Conservation (phyloP, 2,329 filamentous ascomycete genomes). For the Pseudogymnoascus sp. region DNA sequence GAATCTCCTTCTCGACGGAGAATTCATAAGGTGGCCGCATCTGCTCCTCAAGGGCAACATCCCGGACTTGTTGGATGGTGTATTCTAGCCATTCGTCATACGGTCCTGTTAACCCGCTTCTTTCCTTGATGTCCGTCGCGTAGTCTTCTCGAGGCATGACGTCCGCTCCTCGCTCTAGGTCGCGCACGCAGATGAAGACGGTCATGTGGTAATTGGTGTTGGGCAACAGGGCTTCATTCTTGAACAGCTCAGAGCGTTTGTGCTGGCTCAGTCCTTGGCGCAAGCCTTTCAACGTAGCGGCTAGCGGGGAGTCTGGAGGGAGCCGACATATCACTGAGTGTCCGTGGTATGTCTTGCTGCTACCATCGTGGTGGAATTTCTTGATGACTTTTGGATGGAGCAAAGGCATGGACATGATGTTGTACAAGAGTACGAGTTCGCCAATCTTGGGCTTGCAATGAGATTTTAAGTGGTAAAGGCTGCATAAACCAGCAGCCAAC, state of each 20-base stretch:
- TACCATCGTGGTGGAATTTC: background rate
- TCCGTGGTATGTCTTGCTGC: background rate
- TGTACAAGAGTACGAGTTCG: background rate
- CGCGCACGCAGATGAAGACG: background rate
- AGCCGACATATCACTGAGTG: background rate
- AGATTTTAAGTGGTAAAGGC: background rate
- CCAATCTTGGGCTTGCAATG: background rate
- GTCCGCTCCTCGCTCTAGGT: background rate
- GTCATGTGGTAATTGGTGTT: background rate
- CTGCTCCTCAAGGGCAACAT: background rate
- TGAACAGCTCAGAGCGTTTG: background rate
- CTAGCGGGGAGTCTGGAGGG: background rate
- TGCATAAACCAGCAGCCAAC: background rate
- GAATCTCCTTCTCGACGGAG: background rate
- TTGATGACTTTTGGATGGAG: background rate
- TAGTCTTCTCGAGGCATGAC: background rate
- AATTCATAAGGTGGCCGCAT: background rate
- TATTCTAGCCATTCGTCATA: background rate
- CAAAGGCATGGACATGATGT: background rate
- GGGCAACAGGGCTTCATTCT: background rate
- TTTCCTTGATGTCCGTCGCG: background rate
- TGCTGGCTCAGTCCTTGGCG: background rate
- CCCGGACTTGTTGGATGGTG: background rate
- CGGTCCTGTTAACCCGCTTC: background rate
- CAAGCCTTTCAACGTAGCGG: background rate